A percentile compares a stretch with the other conserved stretches of the same genome.
Evolutionary conservation across 2,329 filamentous ascomycete species (phyloP).

Genomic region (Aureobasidium uvarum): DNA sequence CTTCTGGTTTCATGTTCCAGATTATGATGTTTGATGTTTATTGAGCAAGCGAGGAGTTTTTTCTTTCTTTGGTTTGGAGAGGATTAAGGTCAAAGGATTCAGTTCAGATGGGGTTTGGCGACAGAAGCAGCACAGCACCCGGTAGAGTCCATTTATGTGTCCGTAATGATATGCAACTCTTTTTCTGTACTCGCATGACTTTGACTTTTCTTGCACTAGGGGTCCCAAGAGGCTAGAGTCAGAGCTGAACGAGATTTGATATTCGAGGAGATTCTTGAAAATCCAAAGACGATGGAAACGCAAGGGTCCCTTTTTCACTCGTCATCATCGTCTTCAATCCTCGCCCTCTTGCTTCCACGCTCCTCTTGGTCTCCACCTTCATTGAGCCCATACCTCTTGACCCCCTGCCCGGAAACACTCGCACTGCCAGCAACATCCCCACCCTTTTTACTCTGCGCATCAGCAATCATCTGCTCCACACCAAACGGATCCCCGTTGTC

Average conservation of each 20-base stretch:
- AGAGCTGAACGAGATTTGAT: not conserved
- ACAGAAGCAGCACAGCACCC: slow-evolving; percentile 1
- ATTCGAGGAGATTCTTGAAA: not conserved
- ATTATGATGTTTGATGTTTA: not conserved
- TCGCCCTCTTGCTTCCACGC: slow-evolving; percentile 65
- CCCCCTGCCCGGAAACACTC: slow-evolving; percentile 47
- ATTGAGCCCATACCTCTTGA: slow-evolving; percentile 71
- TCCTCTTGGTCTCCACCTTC: slow-evolving; percentile 64
- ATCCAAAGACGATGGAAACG: not conserved
- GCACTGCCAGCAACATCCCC: slow-evolving; percentile 35
- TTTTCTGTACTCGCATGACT: not conserved
- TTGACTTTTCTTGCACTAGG: too few species aligned
- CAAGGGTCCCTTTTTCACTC: not conserved
- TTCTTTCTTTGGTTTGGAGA: slow-evolving; percentile 2
- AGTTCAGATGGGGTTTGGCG: not conserved
- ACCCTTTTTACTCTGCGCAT: slow-evolving; percentile 60
- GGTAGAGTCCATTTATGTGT: not conserved
- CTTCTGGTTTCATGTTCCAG: not conserved
- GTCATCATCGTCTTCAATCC: slow-evolving; percentile 61
- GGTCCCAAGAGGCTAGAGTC: too few species aligned
- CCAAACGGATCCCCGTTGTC: slow-evolving; percentile 79
- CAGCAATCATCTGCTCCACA: slow-evolving; percentile 87
- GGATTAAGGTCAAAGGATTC: not conserved
- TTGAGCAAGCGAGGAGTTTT: slow-evolving; percentile 22
- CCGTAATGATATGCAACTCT: not conserved